phyloP scores from a whole-genome alignment of 768 basidiomycete species.

The Lyophyllum decastes region DNA sequence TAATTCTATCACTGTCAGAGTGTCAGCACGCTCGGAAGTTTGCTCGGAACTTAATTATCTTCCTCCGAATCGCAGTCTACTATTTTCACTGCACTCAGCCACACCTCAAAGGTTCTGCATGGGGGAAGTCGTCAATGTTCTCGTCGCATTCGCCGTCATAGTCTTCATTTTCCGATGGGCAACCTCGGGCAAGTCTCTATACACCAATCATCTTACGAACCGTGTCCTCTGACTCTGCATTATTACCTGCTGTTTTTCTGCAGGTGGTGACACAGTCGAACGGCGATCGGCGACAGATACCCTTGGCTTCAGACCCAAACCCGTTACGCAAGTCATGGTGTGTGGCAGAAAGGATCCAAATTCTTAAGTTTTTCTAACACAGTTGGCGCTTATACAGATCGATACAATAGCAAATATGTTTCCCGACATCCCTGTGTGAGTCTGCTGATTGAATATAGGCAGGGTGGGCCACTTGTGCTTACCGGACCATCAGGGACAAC shows the following conservation, averaged over 20 bases:
- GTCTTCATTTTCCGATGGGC: constrained; percentile 79
- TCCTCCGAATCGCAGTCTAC: background rate
- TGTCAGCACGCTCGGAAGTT: no score
- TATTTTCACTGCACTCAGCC: background rate
- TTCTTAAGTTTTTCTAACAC: background rate
- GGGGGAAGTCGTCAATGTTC: constrained; percentile 82
- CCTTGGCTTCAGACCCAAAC: constrained; percentile 80
- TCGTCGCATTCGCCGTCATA: constrained; percentile 84
- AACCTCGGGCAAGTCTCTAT: constrained; percentile 55
- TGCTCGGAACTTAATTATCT: background rate
- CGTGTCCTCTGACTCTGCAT: constrained; percentile 2
- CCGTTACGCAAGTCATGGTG: constrained; percentile 81
- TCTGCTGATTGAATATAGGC: constrained; percentile 10
- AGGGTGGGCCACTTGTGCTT: background rate
- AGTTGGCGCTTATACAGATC: constrained; percentile 42
- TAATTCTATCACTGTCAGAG: background rate
- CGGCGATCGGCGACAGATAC: constrained; percentile 48
- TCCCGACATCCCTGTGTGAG: constrained; percentile 79
- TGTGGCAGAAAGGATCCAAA: constrained; percentile 18
- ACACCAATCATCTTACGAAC: background rate
- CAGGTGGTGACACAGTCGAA: constrained; percentile 40
- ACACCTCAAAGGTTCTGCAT: constrained; percentile 36
- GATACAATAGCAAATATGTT: constrained; percentile 78
- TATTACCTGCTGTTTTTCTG: background rate
- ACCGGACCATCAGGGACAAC: constrained; percentile 58